Percentiles rank a stretch among this genome's conserved stretches.
Conservation (phyloP, 345 rosid species). For the Euphorbia tirucalli region DNA sequence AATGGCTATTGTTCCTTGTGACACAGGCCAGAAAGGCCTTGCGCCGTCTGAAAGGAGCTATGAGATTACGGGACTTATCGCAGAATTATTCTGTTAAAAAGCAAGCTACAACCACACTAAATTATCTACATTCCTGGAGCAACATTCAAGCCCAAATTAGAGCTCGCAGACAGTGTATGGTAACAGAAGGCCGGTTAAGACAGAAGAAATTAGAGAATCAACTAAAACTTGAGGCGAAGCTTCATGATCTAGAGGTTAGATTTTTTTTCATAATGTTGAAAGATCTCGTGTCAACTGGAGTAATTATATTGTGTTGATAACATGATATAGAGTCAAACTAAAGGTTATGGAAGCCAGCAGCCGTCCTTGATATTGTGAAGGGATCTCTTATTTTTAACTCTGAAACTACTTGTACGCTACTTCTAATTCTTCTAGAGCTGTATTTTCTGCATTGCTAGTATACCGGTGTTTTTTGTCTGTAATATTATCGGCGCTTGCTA, state of each 20-base stretch:
- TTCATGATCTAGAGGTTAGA: slow-evolving; percentile 78
- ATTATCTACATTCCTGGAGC: slow-evolving; percentile 87
- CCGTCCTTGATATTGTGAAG: no score
- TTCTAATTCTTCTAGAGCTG: no score
- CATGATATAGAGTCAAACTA: not conserved
- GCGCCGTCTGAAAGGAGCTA: slow-evolving; percentile 60
- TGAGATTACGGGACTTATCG: slow-evolving; percentile 46
- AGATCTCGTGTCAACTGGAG: not conserved
- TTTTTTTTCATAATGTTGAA: not conserved
- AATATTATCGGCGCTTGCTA: no score
- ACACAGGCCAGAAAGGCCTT: slow-evolving; percentile 73
- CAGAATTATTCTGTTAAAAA: slow-evolving; percentile 50
- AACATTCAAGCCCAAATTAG: slow-evolving; percentile 61
- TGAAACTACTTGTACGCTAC: no score
- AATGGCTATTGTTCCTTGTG: slow-evolving; percentile 7
- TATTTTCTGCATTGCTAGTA: no score
- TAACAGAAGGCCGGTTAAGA: slow-evolving; percentile 62
- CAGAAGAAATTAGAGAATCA: slow-evolving; percentile 89
- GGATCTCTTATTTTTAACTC: no score
- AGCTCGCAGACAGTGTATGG: slow-evolving; percentile 76
- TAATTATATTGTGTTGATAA: not conserved
- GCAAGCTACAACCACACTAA: slow-evolving; percentile 59
- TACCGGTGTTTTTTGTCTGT: no score
- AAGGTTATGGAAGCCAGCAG: not conserved
- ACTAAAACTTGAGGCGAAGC: slow-evolving; percentile 88